Evolutionary conservation across 2,329 filamentous ascomycete genomes (phyloP), one percentile per base, ranked within the genome.

Genomic region (Colletotrichum karsti): DNA sequence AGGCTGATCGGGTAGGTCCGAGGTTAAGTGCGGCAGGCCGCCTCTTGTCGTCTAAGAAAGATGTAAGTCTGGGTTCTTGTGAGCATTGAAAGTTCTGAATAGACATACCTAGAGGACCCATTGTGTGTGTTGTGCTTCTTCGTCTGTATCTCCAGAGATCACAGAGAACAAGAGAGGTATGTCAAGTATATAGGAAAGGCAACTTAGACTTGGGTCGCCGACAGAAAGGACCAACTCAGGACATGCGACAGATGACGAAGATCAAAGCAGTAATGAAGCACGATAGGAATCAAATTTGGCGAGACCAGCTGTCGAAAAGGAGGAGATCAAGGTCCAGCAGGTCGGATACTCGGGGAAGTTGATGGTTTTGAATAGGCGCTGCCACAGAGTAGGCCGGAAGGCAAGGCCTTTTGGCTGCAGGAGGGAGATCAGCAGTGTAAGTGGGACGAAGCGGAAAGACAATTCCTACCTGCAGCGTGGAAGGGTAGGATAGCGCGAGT

Each of bases 291-390:
- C 71, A 78, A 74, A 78, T 76, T 77, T 72, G 77, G 75, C 81
- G 85, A 89, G 86, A 80, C 86, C 86, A 88, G 87, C 87, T 88
- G 82, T 81, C 83, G 81, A 82, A 76, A 77, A 78, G 75, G 71
- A 79, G 74, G 78, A 83, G 76, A 78, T n/a, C 74, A 75, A 73
- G 75, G 72, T 74, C 72, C 74, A 73, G 72, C 72, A 75, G 74
- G 72, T 72, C 74, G 75, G 75, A 72, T 72, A 72, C 72, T 70
- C 78, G 79, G 82, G 83, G 82, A 78, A 76, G 77, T 75, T 72
- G 77, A 75, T 78, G 82, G 82, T 88, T 88, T 87, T 88, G 84
- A 87, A 82, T 82, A 78, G 79, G 75, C 80, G 79, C 77, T 78
- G 76, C 73, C 68, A 42, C 54, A 60, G 39, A 39, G 22, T 30